phyloP scores from a whole-genome alignment of 225 moss, liverwort and hornwort genomes.

The Pseudisothecium myosuroides region DNA sequence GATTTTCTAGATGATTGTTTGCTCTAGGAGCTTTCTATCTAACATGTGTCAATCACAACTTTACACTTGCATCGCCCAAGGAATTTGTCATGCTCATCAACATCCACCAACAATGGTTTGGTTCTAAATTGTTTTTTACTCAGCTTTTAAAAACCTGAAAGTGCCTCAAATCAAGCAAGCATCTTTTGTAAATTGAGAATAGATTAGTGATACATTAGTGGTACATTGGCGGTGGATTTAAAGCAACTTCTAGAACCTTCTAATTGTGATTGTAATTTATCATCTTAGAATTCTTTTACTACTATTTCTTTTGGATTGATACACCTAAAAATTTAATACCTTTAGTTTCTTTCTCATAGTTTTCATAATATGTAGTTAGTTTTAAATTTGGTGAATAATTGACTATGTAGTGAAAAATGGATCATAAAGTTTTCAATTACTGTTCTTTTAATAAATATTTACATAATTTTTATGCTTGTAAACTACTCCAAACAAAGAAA shows the following conservation, averaged over 20 bases:
- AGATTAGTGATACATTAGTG: background rate
- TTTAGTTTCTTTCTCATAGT: too few species aligned
- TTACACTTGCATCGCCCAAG: background rate
- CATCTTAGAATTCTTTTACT: background rate
- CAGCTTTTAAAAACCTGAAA: too few species aligned
- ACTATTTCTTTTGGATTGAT: background rate
- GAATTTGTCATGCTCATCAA: background rate
- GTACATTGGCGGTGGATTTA: background rate
- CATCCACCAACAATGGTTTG: background rate
- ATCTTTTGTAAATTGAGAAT: background rate
- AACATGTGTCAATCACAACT: too few species aligned
- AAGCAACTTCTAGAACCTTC: background rate
- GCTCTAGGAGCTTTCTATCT: background rate
- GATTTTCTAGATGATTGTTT: background rate
- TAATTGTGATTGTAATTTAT: background rate
- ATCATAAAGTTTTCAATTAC: background rate
- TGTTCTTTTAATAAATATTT: too few species aligned
- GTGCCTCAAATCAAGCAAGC: background rate
- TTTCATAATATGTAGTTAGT: background rate
- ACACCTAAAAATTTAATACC: too few species aligned
- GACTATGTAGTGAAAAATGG: background rate
- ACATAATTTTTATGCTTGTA: too few species aligned
- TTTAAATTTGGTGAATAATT: background rate
- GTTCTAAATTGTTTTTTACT: accelerated
- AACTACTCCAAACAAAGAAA: too few species aligned